Percentiles rank a stretch among this genome's conserved stretches.
phyloP scores from a whole-genome alignment of 2,329 filamentous ascomycete species.

The Fusarium sp. region DNA sequence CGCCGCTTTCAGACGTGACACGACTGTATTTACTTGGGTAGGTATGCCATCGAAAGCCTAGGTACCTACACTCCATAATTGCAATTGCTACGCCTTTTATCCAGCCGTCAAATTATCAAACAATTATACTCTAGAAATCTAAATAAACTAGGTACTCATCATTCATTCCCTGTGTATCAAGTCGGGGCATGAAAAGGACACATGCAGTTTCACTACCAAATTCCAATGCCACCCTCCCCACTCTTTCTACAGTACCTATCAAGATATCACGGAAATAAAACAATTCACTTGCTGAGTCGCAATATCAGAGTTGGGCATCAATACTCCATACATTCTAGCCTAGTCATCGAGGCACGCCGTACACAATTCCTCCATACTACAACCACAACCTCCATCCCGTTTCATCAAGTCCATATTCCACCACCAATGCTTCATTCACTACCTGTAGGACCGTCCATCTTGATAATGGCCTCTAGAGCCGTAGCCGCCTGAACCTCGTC shows the following conservation, averaged over 20 bases:
- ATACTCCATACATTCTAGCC: neutral
- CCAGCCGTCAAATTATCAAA: too few relatives aligned
- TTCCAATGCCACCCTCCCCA: neutral
- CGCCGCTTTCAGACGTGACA: conserved; percentile 17
- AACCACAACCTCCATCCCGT: neutral
- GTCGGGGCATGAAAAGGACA: neutral
- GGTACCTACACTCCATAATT: too few relatives aligned
- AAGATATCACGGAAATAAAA: too few relatives aligned
- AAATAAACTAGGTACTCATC: neutral
- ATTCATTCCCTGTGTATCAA: neutral
- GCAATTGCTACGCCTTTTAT: too few relatives aligned
- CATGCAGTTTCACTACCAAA: neutral
- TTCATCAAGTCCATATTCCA: neutral
- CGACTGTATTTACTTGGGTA: neutral
- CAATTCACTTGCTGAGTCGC: neutral
- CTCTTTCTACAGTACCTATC: neutral
- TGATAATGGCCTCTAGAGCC: conserved; percentile 35
- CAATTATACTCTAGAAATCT: too few relatives aligned
- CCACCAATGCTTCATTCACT: neutral
- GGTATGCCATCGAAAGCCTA: neutral
- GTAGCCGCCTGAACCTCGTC: conserved; percentile 35
- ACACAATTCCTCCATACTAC: neutral
- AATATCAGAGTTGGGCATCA: neutral
- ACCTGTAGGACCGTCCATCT: conserved; percentile 43
- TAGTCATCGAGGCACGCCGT: neutral